Conservation (phyloP, 352 stramenopile species). For the Blastocystis sp. region DNA sequence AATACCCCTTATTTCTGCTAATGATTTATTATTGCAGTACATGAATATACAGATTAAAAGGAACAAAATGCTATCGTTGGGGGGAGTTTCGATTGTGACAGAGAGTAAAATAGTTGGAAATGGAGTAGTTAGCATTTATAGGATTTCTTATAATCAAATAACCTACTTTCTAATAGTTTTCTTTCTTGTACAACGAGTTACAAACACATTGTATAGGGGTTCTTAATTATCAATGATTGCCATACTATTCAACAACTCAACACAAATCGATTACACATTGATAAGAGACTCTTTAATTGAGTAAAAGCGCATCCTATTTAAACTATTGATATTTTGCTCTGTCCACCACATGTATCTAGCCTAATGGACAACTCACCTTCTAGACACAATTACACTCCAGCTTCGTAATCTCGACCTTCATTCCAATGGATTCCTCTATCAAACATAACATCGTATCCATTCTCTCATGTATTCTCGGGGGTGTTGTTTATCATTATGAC, state of each 20-base stretch:
- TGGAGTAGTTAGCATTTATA: not conserved
- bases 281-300: not conserved
- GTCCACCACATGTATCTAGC: not conserved
- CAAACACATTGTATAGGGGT: not conserved
- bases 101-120: not conserved
- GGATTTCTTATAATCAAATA: not conserved
- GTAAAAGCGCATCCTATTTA: not conserved
- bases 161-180: no score
- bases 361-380: not conserved
- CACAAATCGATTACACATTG: not conserved
- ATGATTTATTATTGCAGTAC: no score
- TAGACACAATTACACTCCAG: not conserved
- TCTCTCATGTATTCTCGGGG: slow-evolving; percentile 41
- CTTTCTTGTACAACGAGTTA: no score
- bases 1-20: no score
- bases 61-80: no score
- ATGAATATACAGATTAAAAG: no score
- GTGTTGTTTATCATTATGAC: slow-evolving; percentile 32
- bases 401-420: not conserved
- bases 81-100: not conserved
- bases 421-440: slow-evolving; percentile 25
- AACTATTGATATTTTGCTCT: not conserved
- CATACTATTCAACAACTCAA: not conserved
- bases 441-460: slow-evolving; percentile 41
- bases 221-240: not conserved